Evolutionary conservation across 2,329 filamentous ascomycete genomes (phyloP), one percentile per base, ranked within the genome.

Genomic region (Dissoconium aciculare): DNA sequence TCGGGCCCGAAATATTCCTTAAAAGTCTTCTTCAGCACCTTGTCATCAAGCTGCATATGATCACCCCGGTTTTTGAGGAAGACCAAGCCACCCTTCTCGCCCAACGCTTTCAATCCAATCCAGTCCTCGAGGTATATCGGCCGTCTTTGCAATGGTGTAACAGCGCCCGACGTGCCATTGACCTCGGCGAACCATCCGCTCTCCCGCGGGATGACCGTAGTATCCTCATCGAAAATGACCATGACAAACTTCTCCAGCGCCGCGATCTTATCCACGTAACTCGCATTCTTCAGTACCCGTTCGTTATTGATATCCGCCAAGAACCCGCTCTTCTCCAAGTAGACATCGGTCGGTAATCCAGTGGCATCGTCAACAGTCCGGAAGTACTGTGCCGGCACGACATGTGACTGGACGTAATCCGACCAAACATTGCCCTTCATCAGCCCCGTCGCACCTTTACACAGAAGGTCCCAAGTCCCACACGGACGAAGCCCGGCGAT

Each of bases 231-330:
- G 51, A 95, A 98, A 56, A 92, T 62, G 53, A 80, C 84, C 78
- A 95, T 80, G 40, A 80, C 82, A 41, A 95, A 78, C 45, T 77
- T 78, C 47, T 79, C 70, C 51, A 98, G 53, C 17, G 49, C 56
- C 5, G 66, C 67, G 28, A 98, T 43, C 50, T 87, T 79, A 44
- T 67, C 56, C 51, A 68, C 74, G 55, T 95, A 98, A 9, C 59
- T 66, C 19, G 57, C 47, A 47, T 84, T 93, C 69, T 91, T 92
- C 28, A 42, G 48, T 8, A 23, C 19, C 8, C 85, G 69, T 67
- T 98, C 89, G 54, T 95, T 95, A 58, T 98, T 98, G 58, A 95
- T 77, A 51, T 95, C 87, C 6, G 87, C 89, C 5, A 98, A 64
- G 56, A 91, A 94, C 53, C 85, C 87, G 46, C 80, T 89, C 51